Conservation (phyloP, 2,329 filamentous ascomycete genomes). For the Pseudocercospora ulei region DNA sequence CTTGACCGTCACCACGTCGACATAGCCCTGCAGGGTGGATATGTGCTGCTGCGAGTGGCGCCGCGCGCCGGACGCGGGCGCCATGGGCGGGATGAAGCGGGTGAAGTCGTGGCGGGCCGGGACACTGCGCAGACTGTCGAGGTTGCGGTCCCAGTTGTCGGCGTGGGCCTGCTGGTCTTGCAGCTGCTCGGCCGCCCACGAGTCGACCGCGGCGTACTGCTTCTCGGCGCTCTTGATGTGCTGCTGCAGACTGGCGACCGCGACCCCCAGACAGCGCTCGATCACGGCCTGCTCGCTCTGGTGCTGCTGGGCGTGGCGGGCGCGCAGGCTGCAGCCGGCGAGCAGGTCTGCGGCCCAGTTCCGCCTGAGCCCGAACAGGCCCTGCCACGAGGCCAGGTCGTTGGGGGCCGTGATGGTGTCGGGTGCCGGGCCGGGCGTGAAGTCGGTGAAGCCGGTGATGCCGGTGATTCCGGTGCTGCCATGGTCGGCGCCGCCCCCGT, state of each 20-base stretch:
- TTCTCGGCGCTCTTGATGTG: conserved; percentile 63
- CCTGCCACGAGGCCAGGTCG: conserved; percentile 77
- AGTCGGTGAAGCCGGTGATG: conserved; percentile 53
- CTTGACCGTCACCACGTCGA: conserved; percentile 63
- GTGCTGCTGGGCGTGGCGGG: conserved; percentile 52
- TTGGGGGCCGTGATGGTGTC: conserved; percentile 72
- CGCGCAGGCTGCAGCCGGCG: conserved; percentile 58
- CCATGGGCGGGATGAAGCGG: conserved; percentile 34
- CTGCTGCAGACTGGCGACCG: conserved; percentile 71
- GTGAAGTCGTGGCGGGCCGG: conserved; percentile 58
- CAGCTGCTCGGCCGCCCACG: conserved; percentile 59
- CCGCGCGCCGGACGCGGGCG: conserved; percentile 16
- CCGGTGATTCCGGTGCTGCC: conserved; percentile 62
- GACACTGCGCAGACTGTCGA: conserved; percentile 55
- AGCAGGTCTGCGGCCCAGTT: conserved; percentile 67
- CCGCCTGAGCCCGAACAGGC: conserved; percentile 69
- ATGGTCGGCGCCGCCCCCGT: conserved; percentile 32
- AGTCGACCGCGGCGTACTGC: conserved; percentile 60
- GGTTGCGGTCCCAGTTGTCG: conserved; percentile 57
- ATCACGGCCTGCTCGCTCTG: conserved; percentile 67
- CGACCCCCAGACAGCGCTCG: conserved; percentile 69
- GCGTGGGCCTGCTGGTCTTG: conserved; percentile 58
- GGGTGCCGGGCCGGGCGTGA: conserved; percentile 56
- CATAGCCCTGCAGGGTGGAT: conserved; percentile 61
- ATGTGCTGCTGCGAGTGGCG: conserved; percentile 38